phyloP scores from a whole-genome alignment of 768 basidiomycete genomes.

The Clitopilus passeckerianus region DNA sequence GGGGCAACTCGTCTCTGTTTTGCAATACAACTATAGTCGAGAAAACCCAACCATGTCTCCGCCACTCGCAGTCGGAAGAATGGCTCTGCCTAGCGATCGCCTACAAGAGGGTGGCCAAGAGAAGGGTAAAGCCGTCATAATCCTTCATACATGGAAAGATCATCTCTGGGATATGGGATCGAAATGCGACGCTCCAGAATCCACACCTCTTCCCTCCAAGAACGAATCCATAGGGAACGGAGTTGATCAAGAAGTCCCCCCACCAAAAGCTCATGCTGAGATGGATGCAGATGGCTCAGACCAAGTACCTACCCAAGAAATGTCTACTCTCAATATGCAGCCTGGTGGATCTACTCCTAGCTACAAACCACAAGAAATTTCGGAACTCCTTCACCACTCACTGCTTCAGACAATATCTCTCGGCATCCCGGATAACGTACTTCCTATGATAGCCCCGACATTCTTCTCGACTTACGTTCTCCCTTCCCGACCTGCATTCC shows the following conservation, averaged over 20 bases:
- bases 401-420: slow-evolving; percentile 61
- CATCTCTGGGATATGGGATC: slow-evolving; percentile 67
- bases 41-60: slow-evolving; percentile 34
- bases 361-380: slow-evolving; percentile 43
- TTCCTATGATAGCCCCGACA: slow-evolving; percentile 72
- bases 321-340: slow-evolving; percentile 7
- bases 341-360: slow-evolving; percentile 4
- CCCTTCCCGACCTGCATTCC: slow-evolving; percentile 73
- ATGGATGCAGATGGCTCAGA: background rate
- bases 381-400: slow-evolving; percentile 50
- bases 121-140: slow-evolving; percentile 75
- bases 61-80: slow-evolving; percentile 72
- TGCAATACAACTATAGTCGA: slow-evolving; percentile 36
- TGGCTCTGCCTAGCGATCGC: slow-evolving; percentile 52
- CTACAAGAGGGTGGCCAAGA: slow-evolving; percentile 34
- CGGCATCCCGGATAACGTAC: slow-evolving; percentile 43
- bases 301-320: slow-evolving; percentile 1
- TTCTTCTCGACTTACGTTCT: slow-evolving; percentile 77
- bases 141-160: slow-evolving; percentile 77
- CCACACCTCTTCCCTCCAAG: slow-evolving; percentile 17
- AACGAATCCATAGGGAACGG: slow-evolving; percentile 5
- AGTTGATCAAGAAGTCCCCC: background rate
- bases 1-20: slow-evolving; percentile 59
- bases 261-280: background rate
- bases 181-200: slow-evolving; percentile 53